A percentile compares a stretch with the other conserved stretches of the same genome.
phyloP scores from a whole-genome alignment of 768 basidiomycete genomes.

The Coprinopsis sp. region DNA sequence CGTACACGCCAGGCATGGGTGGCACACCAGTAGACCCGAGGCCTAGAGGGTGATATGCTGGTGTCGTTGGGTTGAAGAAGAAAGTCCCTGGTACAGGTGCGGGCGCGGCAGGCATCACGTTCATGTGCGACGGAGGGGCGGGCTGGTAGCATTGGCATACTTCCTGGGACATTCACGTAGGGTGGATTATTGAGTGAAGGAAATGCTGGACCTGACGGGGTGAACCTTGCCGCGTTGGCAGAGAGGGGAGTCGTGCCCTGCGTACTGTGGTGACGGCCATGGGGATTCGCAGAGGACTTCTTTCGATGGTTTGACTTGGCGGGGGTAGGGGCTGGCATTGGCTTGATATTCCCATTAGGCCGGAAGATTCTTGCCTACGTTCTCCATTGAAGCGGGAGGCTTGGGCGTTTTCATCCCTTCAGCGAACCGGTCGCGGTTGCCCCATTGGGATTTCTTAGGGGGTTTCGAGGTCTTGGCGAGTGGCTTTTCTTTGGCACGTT shows the following conservation, averaged over 20 bases:
- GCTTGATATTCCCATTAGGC: neutral
- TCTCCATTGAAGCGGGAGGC: neutral
- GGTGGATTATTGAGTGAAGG: neutral
- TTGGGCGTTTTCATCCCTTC: neutral
- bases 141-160: no score
- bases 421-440: no score
- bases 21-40: neutral
- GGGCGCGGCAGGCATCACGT: neutral
- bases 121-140: conserved; percentile 2
- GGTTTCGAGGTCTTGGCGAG: neutral
- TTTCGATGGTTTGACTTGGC: neutral
- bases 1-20: neutral
- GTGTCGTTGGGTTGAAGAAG: conserved; percentile 4
- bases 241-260: neutral
- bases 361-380: neutral
- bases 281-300: neutral
- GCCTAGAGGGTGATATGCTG: neutral
- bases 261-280: neutral
- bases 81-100: neutral
- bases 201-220: conserved; percentile 4
- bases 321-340: neutral
- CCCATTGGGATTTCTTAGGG: no score
- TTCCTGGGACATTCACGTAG: conserved; percentile 7
- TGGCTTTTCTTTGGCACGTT: neutral
- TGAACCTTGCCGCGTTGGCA: no score